Conservation (phyloP, 768 basidiomycete genomes). For the Favolaschia claudopus region DNA sequence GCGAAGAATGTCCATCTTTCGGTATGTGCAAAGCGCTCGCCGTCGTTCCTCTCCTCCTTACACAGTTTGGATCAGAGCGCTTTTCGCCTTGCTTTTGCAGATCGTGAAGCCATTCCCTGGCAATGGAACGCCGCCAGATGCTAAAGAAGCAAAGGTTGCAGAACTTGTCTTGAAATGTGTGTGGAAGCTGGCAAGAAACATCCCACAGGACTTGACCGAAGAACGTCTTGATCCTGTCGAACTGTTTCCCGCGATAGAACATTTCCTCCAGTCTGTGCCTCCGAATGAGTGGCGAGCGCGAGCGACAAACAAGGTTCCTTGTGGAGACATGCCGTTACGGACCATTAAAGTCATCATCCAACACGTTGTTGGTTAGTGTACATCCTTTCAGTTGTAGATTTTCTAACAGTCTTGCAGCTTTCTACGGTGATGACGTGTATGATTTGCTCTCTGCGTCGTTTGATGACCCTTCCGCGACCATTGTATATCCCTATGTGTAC, state of each 20-base stretch:
- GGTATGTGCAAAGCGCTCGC: slow-evolving; percentile 74
- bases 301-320: slow-evolving; percentile 89
- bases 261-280: slow-evolving; percentile 91
- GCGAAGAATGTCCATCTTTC: slow-evolving; percentile 88
- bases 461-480: slow-evolving; percentile 96
- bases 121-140: slow-evolving; percentile 74
- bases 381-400: not conserved
- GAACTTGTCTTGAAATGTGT: slow-evolving; percentile 96
- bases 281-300: slow-evolving; percentile 97
- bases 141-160: slow-evolving; percentile 87
- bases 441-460: slow-evolving; percentile 90
- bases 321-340: slow-evolving; percentile 96
- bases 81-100: slow-evolving; percentile 83
- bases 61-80: slow-evolving; percentile 52
- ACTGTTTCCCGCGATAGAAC: slow-evolving; percentile 90
- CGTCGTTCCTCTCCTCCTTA: slow-evolving; percentile 9
- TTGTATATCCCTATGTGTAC: slow-evolving; percentile 95
- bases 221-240: slow-evolving; percentile 85
- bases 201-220: slow-evolving; percentile 89
- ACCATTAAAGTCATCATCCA: slow-evolving; percentile 99
- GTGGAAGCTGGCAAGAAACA: slow-evolving; percentile 96
- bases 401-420: slow-evolving; percentile 53
- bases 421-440: slow-evolving; percentile 89
- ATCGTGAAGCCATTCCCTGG: slow-evolving; percentile 85
- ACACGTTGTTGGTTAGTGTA: slow-evolving; percentile 87